phyloP scores from a whole-genome alignment of 176 grass and related monocot species.

The Pharus latifolius region DNA sequence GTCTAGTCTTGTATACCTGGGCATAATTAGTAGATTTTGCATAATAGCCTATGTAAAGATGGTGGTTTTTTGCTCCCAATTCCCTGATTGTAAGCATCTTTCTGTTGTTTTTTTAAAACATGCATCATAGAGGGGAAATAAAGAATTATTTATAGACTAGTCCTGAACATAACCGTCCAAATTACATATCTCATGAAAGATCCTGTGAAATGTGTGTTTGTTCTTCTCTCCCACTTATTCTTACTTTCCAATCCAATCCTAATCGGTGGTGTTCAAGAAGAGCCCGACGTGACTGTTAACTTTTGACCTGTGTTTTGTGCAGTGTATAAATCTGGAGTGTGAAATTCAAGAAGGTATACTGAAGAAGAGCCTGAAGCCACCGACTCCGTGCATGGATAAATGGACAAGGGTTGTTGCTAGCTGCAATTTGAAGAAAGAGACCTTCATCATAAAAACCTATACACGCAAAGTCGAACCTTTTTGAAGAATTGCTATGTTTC shows the following conservation, averaged over 20 bases:
- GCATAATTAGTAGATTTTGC: too few species aligned
- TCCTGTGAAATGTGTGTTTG: not conserved
- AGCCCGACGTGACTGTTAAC: not conserved
- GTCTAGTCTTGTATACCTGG: too few species aligned
- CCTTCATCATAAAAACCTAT: too few species aligned
- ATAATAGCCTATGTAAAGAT: not conserved
- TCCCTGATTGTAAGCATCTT: too few species aligned
- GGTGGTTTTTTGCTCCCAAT: not conserved
- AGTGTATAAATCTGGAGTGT: not conserved
- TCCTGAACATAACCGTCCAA: not conserved
- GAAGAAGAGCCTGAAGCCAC: not conserved
- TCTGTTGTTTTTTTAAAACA: too few species aligned
- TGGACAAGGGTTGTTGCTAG: not conserved
- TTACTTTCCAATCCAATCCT: not conserved
- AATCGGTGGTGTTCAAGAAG: not conserved
- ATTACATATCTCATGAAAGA: not conserved
- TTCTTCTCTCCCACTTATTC: too few species aligned
- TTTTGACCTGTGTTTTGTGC: not conserved
- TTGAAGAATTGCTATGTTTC: not conserved
- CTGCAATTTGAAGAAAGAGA: not conserved
- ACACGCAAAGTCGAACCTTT: too few species aligned
- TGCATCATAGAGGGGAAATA: too few species aligned
- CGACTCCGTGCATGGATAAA: not conserved
- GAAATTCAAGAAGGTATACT: not conserved
- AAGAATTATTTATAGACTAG: too few species aligned